Base-by-base conservation (phyloP, 768 basidiomycete genomes). In the Boletus rubroflammeus region DNA sequence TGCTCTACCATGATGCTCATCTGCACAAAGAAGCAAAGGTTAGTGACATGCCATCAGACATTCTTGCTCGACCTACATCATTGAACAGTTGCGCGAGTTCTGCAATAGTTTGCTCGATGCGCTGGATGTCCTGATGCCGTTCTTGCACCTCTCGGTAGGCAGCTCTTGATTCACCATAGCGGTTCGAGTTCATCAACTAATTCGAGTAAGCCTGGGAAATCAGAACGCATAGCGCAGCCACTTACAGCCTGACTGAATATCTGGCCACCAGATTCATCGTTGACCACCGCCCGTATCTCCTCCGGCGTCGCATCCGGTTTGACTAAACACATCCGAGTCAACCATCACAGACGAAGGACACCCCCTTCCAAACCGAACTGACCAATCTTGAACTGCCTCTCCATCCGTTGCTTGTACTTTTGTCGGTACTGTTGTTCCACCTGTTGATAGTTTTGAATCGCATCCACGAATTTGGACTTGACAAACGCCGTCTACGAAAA, bases 71-170 rank as follows among this genome's bases (percentile, higher is more conserved):
- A 75, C 85, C 40, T 51, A 93, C 92, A 67, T 99, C 96, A 68
- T 93, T 93, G 78, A 98, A 97, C 62, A 99, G 77, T 65, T 96
- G 93, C 10, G 93, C 95, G 42, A 98, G 82, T 73, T 98, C 93
- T 14, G 84, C 86, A 42, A 99, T 76, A 10, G 95, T 98, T 73
- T 82, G 81, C 72, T 98, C 96, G 64, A 99, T 98, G 65, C 88
- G 88, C 72, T 93, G 86, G 71, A 99, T 91, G 62, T 99, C 95
- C 69, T 89, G 90, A 66, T 98, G 94, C 56, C 96, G 87, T 64
- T 88, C 90, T 75, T 98, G 96, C n/a, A 98, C 96, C 68, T 99
- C 96, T 48, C 86, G 84, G 72, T 95, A 97, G 4, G 95, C 94
- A 10, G 88, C 88, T 50, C 88, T 80, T 43, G 95, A 92, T 66